A percentile compares a stretch with the other conserved stretches of the same genome.
These are phyloP conservation scores for Mrakia blollopis DNA, from an alignment of 768 basidiomycete genomes.

Conservation along the genomic window DNA sequence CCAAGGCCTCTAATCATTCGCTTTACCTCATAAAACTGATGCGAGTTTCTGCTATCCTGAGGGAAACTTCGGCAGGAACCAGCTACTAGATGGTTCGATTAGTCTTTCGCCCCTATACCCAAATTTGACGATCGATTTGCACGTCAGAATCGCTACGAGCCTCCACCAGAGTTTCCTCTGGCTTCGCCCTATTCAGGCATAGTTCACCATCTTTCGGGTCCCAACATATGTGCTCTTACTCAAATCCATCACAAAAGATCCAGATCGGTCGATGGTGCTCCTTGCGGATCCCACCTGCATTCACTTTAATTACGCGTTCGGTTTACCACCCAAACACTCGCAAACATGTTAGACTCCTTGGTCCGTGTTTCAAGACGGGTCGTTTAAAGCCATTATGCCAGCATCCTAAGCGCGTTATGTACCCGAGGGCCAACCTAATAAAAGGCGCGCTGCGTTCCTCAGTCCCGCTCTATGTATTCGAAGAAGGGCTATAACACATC, in stretches of 20 bases:
- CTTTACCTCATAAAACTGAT: constrained; percentile 55
- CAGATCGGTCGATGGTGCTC: constrained; percentile 55
- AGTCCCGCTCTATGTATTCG: constrained; percentile 56
- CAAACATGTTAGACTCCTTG: constrained; percentile 80
- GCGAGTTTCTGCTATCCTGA: constrained; percentile 63
- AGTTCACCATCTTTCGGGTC: constrained; percentile 89
- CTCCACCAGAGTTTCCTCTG: constrained; percentile 95
- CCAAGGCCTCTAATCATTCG: background rate
- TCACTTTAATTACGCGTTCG: constrained; percentile 67
- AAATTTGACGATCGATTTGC: constrained; percentile 76
- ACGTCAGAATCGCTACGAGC: constrained; percentile 70
- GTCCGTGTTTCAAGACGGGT: constrained; percentile 81
- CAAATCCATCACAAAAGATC: constrained; percentile 67
- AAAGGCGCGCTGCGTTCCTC: constrained; percentile 60
- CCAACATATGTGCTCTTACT: constrained; percentile 78
- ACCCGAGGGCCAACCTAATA: constrained; percentile 52
- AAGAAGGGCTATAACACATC: constrained; percentile 63
- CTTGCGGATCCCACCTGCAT: constrained; percentile 57
- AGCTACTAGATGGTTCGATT: constrained; percentile 93
- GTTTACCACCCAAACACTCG: constrained; percentile 72
- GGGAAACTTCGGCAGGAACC: constrained; percentile 89
- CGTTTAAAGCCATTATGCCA: constrained; percentile 73
- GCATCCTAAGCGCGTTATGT: constrained; percentile 64
- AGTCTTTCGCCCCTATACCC: constrained; percentile 95
- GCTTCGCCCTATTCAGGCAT: constrained; percentile 85